These are phyloP conservation scores for Podospora didyma DNA, from an alignment of 495 filamentous ascomycete species.

Conservation along the genomic window DNA sequence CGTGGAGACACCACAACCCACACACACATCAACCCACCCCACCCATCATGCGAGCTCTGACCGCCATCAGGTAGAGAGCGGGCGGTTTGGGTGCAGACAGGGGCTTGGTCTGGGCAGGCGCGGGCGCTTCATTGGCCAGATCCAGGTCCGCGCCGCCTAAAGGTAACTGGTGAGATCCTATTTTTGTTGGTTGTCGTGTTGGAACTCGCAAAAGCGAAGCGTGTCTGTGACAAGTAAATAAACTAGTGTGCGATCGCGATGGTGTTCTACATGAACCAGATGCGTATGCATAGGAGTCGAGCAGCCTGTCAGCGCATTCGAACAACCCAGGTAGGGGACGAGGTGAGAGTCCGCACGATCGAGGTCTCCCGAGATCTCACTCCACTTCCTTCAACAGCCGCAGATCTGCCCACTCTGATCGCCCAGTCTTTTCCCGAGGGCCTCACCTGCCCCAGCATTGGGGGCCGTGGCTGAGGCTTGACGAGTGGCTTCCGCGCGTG, in stretches of 20 bases:
- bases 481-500: neutral
- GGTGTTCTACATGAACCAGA: neutral
- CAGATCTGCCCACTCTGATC: constrained; percentile 3
- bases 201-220: neutral
- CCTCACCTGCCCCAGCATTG: neutral
- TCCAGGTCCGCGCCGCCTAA: constrained; percentile 6
- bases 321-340: neutral
- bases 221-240: neutral
- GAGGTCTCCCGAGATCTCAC: neutral
- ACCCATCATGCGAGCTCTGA: neutral
- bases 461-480: neutral
- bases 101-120: constrained; percentile 2
- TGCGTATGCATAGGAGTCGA: neutral
- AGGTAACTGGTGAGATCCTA: constrained; percentile 9
- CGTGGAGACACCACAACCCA: neutral
- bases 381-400: constrained; percentile 1
- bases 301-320: neutral
- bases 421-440: neutral
- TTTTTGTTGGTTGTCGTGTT: constrained; percentile 7
- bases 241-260: neutral
- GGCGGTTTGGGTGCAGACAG: neutral
- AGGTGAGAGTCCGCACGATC: neutral
- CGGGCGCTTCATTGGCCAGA: constrained; percentile 1
- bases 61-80: neutral
- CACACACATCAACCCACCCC: no score